A percentile compares a stretch with the other conserved stretches of the same genome.
Conservation (phyloP, 306 rosid species). For the Coriaria nepalensis region DNA sequence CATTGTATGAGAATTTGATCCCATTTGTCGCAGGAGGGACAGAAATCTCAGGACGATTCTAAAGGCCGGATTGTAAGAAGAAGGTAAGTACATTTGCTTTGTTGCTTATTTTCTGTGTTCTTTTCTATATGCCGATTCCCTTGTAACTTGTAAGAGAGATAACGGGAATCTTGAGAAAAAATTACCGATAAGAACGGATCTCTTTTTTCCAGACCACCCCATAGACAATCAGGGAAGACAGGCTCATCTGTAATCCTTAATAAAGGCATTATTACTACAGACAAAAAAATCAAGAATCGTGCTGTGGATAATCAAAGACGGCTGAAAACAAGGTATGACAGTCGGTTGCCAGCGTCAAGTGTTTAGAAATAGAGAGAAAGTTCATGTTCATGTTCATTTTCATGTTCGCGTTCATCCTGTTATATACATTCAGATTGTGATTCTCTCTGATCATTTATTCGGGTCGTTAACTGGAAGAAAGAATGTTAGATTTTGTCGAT, state of each 20-base stretch:
- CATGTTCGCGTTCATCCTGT: too few species aligned
- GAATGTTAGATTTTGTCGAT: too few species aligned
- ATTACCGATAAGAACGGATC: not conserved
- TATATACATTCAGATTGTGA: too few species aligned
- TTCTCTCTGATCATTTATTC: too few species aligned
- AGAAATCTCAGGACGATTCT: slow-evolving; percentile 8
- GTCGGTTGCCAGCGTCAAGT: too few species aligned
- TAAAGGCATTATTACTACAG: slow-evolving; percentile 19
- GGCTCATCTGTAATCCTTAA: slow-evolving; percentile 28
- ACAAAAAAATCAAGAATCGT: slow-evolving; percentile 22
- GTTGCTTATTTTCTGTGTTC: slow-evolving; percentile 2
- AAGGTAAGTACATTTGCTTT: slow-evolving; percentile 34
- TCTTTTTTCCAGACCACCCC: slow-evolving; percentile 26
- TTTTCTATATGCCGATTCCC: not conserved
- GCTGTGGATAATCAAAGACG: slow-evolving; percentile 1
- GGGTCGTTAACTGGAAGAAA: too few species aligned
- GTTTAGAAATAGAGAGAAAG: too few species aligned
- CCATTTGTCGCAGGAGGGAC: not conserved
- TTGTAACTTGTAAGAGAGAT: too few species aligned
- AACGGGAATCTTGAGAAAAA: too few species aligned
- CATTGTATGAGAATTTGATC: too few species aligned
- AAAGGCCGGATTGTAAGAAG: slow-evolving; percentile 15
- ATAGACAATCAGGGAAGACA: slow-evolving; percentile 23
- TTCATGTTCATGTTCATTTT: too few species aligned
- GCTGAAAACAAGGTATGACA: slow-evolving; percentile 9